Base-by-base conservation (phyloP, 2,329 filamentous ascomycete genomes). In the Geosmithia flava region DNA sequence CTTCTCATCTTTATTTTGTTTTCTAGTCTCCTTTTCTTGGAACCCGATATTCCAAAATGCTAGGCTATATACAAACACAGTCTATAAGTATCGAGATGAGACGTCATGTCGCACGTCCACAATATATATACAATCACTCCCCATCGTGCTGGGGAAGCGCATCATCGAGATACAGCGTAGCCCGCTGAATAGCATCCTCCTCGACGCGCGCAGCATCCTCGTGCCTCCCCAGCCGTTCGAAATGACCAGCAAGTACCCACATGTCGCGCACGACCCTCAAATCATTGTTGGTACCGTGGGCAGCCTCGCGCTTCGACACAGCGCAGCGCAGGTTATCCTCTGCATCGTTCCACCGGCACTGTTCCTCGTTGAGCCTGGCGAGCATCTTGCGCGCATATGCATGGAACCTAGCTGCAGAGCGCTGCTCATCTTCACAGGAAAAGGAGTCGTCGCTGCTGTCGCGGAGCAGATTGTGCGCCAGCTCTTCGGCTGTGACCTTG, bases 351-450 rank as follows among this genome's bases (percentile, higher is more conserved):
- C 59, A 62, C 47, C 64, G 60, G 29, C 61, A 53, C 41, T 55
- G 53, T 11, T 57, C 59, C 50, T 66, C 58, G 37, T 62, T 58
- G 23, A 65, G 54, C 40, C 63, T 54, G 1, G 63, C 62, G 37
- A 66, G 53, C 63, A 66, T 66, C 53, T 66, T 66, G 47, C 58
- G 61, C 19, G 62, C 63, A 45, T 66, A 66, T 4, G 63, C 63
- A 45, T 66, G 63, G 37, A 66, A 66, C n/a, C 63, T 55, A 8
- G 59, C 63, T 46, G 54, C 58, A 1, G 60, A 59, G 27, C 58
- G 59, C 8, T 27, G 23, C 23, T 27, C 4, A 47, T 54, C 57
- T n/a, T n/a, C n/a, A n/a, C n/a, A n/a, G 1, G 60, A 58, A 23
- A 56, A 57, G 2, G 56, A 53, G 29, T 50, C 49, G 4, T 47